Evolutionary conservation across 2,329 filamentous ascomycete genomes (phyloP).

Genomic region (Fonsecaea erecta): DNA sequence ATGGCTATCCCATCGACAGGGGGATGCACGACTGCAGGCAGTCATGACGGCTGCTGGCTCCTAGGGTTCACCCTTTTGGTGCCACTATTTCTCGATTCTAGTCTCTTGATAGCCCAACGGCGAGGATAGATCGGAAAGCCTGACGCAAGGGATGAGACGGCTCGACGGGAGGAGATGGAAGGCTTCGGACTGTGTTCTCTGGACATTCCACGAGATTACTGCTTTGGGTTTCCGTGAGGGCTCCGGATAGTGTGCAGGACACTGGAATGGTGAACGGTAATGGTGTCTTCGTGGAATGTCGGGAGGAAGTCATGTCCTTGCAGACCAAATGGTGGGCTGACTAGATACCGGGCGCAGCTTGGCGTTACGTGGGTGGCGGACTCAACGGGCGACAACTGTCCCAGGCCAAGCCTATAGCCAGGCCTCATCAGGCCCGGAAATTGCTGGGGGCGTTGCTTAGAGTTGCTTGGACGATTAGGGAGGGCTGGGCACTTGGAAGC

Average conservation of each 20-base stretch:
- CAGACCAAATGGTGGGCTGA: background rate
- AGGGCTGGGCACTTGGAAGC: background rate
- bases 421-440: background rate
- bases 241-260: no score
- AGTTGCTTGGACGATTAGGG: background rate
- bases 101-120: conserved; percentile 4
- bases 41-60: background rate
- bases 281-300: background rate
- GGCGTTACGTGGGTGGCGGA: background rate
- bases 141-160: background rate
- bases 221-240: background rate
- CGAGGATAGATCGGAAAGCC: conserved; percentile 8
- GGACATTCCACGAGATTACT: conserved; percentile 11
- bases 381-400: background rate
- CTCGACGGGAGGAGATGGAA: conserved; percentile 6
- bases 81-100: background rate
- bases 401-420: background rate
- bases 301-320: background rate
- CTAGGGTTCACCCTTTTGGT: background rate
- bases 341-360: background rate
- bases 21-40: background rate
- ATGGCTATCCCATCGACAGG: background rate
- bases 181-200: conserved; percentile 12
- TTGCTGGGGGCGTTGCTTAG: background rate
- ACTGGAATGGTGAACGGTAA: no score